phyloP scores from a whole-genome alignment of 2,329 filamentous ascomycete species.

The Hymenoscyphus repandus region DNA sequence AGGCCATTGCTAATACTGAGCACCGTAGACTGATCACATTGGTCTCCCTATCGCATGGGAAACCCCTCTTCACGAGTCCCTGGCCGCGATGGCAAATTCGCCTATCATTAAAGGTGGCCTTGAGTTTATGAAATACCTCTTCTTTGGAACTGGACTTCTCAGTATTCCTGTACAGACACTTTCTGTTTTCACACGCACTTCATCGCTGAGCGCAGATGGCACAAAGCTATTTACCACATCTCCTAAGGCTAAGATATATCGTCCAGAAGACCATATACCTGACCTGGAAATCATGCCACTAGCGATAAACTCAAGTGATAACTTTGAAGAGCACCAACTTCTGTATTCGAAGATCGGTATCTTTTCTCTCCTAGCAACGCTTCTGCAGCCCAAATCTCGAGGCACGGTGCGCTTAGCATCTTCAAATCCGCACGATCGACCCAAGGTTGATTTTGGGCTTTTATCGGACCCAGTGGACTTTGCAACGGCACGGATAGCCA shows the following conservation, averaged over 20 bases:
- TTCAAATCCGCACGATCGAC: constrained; percentile 1
- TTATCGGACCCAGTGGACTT: constrained; percentile 6
- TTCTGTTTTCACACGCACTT: not conserved
- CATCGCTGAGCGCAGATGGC: not conserved
- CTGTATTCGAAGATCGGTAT: not conserved
- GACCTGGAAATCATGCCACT: constrained; percentile 7
- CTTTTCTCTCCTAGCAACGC: not conserved
- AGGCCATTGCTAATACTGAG: not conserved
- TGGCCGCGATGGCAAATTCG: not conserved
- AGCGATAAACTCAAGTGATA: constrained; percentile 1
- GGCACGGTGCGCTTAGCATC: constrained; percentile 7
- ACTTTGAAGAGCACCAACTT: not conserved
- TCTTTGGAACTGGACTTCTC: constrained; percentile 4
- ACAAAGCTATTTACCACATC: not conserved
- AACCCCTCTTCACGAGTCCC: constrained; percentile 5
- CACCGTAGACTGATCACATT: constrained; percentile 4
- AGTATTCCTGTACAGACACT: not conserved
- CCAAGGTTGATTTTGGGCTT: constrained; percentile 8
- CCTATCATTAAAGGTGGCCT: not conserved
- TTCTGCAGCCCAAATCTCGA: constrained; percentile 6
- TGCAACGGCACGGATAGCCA: not conserved
- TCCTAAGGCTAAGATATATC: not conserved
- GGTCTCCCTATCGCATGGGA: constrained; percentile 9
- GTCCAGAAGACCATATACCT: not conserved
- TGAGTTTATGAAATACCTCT: constrained; percentile 7